Conservation (phyloP, 2,329 filamentous ascomycete genomes). For the Fusarium armeniacum region DNA sequence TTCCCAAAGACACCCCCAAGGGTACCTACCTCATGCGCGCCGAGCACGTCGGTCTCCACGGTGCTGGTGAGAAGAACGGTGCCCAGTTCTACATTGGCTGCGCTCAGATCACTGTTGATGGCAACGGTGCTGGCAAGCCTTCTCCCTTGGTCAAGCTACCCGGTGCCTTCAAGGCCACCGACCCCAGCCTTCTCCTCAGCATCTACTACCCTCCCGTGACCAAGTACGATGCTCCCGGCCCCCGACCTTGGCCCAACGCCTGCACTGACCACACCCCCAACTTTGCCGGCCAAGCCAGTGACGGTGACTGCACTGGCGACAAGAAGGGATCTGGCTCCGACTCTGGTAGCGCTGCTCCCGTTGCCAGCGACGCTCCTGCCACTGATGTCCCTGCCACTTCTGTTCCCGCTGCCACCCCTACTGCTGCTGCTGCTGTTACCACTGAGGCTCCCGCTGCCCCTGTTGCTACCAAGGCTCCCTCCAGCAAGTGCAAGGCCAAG, state of each 20-base stretch:
- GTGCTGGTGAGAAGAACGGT: conserved; percentile 50
- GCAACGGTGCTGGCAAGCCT: conserved; percentile 51
- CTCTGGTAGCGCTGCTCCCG: conserved; percentile 40
- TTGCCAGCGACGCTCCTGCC: conserved; percentile 16
- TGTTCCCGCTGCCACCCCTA: conserved; percentile 21
- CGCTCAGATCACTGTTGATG: conserved; percentile 54
- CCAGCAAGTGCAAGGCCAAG: conserved; percentile 42
- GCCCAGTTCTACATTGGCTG: conserved; percentile 58
- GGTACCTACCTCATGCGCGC: conserved; percentile 56
- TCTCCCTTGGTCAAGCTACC: conserved; percentile 52
- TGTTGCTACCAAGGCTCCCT: conserved; percentile 34
- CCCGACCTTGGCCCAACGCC: conserved; percentile 53
- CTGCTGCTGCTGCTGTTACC: conserved; percentile 5
- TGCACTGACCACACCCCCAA: conserved; percentile 58
- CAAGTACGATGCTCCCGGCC: conserved; percentile 54
- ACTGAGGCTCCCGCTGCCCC: conserved; percentile 40
- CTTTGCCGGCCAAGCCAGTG: conserved; percentile 51
- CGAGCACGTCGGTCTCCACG: conserved; percentile 56
- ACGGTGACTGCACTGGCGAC: conserved; percentile 56
- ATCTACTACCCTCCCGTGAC: conserved; percentile 55
- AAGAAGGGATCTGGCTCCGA: conserved; percentile 35
- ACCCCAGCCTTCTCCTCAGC: conserved; percentile 54
- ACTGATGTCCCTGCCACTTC: background rate
- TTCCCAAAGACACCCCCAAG: conserved; percentile 50
- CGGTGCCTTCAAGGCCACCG: conserved; percentile 53